Conservation (phyloP, 176 grass and related monocot genomes). For the Chloris gayana region DNA sequence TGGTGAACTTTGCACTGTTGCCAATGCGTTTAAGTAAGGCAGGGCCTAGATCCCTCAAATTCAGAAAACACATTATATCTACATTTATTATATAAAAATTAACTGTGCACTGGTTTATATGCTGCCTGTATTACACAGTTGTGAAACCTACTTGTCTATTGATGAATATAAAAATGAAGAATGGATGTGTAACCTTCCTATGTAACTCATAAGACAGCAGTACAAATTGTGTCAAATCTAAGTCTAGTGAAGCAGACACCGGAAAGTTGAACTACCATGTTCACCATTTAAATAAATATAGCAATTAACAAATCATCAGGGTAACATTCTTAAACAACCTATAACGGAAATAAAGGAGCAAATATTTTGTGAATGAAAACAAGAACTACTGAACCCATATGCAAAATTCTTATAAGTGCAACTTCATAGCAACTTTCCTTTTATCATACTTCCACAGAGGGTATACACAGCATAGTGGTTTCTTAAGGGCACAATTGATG, state of each 20-base stretch:
- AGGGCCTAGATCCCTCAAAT: no score
- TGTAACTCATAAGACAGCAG: not conserved
- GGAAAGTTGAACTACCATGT: not conserved
- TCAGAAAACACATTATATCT: no score
- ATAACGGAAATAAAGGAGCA: not conserved
- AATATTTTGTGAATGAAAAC: not conserved
- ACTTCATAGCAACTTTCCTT: not conserved
- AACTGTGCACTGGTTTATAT: no score
- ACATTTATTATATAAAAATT: no score
- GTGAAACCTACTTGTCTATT: no score
- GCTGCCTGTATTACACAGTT: no score
- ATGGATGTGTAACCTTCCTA: not conserved
- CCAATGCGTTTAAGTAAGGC: no score
- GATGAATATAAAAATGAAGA: slow-evolving; percentile 7
- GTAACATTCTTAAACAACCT: not conserved
- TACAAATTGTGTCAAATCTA: not conserved
- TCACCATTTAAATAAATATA: not conserved
- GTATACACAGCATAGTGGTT: not conserved
- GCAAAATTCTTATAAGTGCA: not conserved
- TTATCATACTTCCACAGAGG: not conserved
- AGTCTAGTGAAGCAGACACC: not conserved
- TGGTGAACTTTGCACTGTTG: no score
- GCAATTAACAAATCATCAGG: not conserved
- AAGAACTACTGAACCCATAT: not conserved
- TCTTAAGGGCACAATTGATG: not conserved